Conservation (phyloP, 1,284 basidiomycete species). For the Fomitopsis palustris region DNA sequence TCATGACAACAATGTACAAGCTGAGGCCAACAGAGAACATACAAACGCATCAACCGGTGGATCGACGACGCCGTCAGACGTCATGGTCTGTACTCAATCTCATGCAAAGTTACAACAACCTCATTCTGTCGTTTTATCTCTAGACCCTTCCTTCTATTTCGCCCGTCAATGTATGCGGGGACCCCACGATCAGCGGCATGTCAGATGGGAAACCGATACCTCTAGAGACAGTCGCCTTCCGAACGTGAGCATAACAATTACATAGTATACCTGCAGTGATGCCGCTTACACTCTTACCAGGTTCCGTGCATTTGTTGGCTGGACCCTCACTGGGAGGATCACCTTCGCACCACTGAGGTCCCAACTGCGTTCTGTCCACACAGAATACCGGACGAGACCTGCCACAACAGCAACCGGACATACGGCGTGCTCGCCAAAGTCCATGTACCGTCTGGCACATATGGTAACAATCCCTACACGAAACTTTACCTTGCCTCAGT, state of each 20-base stretch:
- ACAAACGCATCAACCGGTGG: no score
- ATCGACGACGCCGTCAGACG: no score
- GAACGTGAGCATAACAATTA: background rate
- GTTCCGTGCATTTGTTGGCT: slow-evolving; percentile 5
- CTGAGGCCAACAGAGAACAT: no score
- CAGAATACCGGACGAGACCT: background rate
- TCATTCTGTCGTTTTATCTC: no score
- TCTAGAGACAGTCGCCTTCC: background rate
- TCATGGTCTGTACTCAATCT: no score
- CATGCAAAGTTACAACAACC: no score
- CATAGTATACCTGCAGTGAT: background rate
- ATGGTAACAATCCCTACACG: background rate
- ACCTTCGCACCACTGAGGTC: slow-evolving; percentile 7
- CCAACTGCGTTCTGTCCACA: background rate
- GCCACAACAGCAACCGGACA: background rate
- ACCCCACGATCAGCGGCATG: no score
- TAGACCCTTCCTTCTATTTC: no score
- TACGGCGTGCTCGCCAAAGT: slow-evolving; percentile 4
- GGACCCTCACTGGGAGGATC: slow-evolving; percentile 4
- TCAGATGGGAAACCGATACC: no score
- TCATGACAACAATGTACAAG: no score
- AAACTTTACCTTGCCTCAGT: no score
- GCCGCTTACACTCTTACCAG: background rate
- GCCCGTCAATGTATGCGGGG: no score
- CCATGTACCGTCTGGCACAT: slow-evolving; percentile 7